Percentiles rank a stretch among this genome's conserved stretches.
These are phyloP conservation scores for Heliocybe sulcata DNA, from an alignment of 1,284 basidiomycete genomes.

Conservation along the genomic window DNA sequence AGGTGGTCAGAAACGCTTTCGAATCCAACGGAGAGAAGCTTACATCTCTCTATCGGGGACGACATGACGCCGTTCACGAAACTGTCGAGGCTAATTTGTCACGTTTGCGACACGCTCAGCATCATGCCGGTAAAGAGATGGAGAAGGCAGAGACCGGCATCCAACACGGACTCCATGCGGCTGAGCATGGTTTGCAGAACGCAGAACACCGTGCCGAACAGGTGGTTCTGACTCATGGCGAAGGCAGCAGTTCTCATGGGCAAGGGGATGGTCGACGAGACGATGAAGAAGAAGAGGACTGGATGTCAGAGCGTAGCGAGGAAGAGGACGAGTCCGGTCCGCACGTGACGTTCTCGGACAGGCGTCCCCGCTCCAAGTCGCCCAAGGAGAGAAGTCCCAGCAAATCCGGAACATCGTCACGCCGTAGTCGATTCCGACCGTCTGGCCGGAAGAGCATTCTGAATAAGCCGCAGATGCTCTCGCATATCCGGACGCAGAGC, in stretches of 20 bases:
- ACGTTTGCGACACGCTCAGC: slow-evolving; percentile 14
- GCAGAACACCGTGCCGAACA: slow-evolving; percentile 13
- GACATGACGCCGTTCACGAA: slow-evolving; percentile 11
- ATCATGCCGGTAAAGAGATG: slow-evolving; percentile 20
- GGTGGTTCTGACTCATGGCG: slow-evolving; percentile 5
- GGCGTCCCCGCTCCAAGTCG: neutral
- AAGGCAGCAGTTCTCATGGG: slow-evolving; percentile 6
- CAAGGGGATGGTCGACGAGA: slow-evolving; percentile 9
- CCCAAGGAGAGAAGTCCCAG: neutral
- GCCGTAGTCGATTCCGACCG: slow-evolving; percentile 1
- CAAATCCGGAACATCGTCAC: neutral
- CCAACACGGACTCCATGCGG: slow-evolving; percentile 24
- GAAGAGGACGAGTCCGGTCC: slow-evolving; percentile 8
- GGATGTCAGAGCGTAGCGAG: slow-evolving; percentile 35
- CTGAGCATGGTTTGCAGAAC: slow-evolving; percentile 16
- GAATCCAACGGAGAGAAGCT: slow-evolving; percentile 18
- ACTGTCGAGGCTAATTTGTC: slow-evolving; percentile 12
- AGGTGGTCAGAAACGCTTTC: slow-evolving; percentile 44
- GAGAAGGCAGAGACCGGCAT: slow-evolving; percentile 23
- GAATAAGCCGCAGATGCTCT: slow-evolving; percentile 6
- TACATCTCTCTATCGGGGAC: slow-evolving; percentile 16
- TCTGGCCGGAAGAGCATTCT: slow-evolving; percentile 5
- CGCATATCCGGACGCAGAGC: neutral
- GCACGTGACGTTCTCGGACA: neutral
- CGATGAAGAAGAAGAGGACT: slow-evolving; percentile 36